Base-by-base conservation (phyloP, 768 basidiomycete genomes). In the Pholiota microspora region DNA sequence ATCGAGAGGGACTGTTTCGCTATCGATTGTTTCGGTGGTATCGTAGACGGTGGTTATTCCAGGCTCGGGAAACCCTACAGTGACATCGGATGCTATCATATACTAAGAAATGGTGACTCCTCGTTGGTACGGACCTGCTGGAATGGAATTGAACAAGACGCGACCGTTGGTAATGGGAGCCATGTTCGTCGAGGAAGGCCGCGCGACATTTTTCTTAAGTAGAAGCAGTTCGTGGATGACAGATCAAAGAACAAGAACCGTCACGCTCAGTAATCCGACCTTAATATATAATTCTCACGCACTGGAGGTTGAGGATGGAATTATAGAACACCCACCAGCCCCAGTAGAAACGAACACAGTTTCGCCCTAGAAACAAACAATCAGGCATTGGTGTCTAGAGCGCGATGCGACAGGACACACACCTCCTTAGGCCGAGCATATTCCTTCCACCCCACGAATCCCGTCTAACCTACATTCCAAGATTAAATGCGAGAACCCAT, bases 21-120 rank as follows among this genome's bases (percentile, higher is more conserved):
- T 59, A 58, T 85, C 83, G 60, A 85, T 83, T 0, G 68, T 75
- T 53, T 74, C 61, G 0, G 67, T 73, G 3, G 53, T 66, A 53
- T 83, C 80, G 55, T 79, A 73, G 0, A 75, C 60, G 2, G 74
- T 73, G 4, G 78, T 79, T 59, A 77, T 70, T 15, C 78, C 78
- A 0, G 75, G 76, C 29, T 73, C 68, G 10, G 78, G 77, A 49
- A 68, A 77, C 7, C 66, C 76, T 72, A n/a, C n/a, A n/a, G n/a
- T n/a, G n/a, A n/a, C n/a, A n/a, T n/a, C n/a, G n/a, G n/a, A n/a
- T n/a, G n/a, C n/a, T n/a, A n/a, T n/a, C n/a, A n/a, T n/a, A n/a
- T n/a, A n/a, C n/a, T n/a, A n/a, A n/a, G n/a, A n/a, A n/a, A n/a
- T n/a, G n/a, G n/a, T n/a, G n/a, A n/a, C n/a, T n/a, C n/a, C n/a